Base-by-base conservation (phyloP, 352 stramenopile genomes). In the Globisporangium cederbergense region DNA sequence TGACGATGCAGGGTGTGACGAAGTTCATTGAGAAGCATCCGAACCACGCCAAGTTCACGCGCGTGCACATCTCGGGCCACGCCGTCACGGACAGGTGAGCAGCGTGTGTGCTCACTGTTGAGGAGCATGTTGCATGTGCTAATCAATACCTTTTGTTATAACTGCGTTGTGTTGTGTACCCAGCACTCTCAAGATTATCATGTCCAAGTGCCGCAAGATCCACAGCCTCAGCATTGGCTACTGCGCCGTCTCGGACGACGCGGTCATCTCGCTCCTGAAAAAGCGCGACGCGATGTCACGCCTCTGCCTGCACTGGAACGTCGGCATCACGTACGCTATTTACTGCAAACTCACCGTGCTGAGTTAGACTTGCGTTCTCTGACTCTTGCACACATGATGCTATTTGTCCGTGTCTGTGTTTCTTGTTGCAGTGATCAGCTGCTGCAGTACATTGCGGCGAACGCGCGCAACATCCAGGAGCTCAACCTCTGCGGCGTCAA, bases 11-110 rank as follows among this genome's bases (percentile, higher is more conserved):
- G 11, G 88, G 82, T 42, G 90, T 96, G 69, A 95, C 84, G 10
- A 92, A 91, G 70, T 76, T 96, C 32, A 91, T 96, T 63, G 88
- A 96, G 58, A 92, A 90, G 69, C 88, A 96, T 55, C 85, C 83
- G 50, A 96, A 96, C 60, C 88, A 95, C 67, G 91, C 88, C 71
- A 93, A 93, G 68, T 95, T 96, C 63, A 83, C 83, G 52, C 85
- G 84, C 54, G 74, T 96, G 16, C 86, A 96, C 64, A 80, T 96
- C 57, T 95, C 88, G 1, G 88, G 88, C 0, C 87, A 95, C 59
- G 67, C 81, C 0, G 78, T 87, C 60, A 96, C 85, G 16, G 88
- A 96, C 63, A 81, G 90, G 88, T 96, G 78, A 30, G 28, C 20
- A 58, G 20, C 18, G 9, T 14, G 36, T 0, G 36, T 43, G 9